Evolutionary conservation across 108 stramenopile species (phyloP).

Genomic region (Phaeodactylum tricornutum): DNA sequence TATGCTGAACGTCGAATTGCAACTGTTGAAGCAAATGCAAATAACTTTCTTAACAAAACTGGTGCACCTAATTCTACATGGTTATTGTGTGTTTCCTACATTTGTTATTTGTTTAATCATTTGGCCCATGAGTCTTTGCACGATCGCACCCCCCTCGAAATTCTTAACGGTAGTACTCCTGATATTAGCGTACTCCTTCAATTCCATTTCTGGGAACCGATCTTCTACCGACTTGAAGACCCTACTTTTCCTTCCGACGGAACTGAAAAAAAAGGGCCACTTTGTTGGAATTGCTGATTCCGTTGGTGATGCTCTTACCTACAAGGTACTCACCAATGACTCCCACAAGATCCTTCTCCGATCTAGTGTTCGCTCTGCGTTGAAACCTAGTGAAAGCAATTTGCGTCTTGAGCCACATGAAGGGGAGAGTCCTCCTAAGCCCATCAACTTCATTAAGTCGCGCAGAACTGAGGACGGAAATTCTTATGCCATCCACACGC

Average conservation of each 20-base stretch:
- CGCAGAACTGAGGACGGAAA: too few species aligned
- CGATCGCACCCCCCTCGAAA: slow-evolving; percentile 6
- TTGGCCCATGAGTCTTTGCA: slow-evolving; percentile 2
- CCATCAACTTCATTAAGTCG: too few species aligned
- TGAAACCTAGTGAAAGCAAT: too few species aligned
- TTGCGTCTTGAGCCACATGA: too few species aligned
- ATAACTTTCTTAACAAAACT: slow-evolving; percentile 12
- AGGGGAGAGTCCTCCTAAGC: too few species aligned
- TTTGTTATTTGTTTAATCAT: slow-evolving; percentile 12
- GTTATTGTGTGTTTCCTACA: slow-evolving; percentile 9
- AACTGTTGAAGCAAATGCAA: slow-evolving; percentile 6
- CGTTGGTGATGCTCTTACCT: slow-evolving; percentile 20
- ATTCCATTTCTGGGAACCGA: slow-evolving; percentile 14
- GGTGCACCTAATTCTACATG: slow-evolving; percentile 13
- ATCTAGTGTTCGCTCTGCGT: too few species aligned
- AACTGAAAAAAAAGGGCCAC: too few species aligned
- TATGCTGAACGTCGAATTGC: slow-evolving; percentile 13
- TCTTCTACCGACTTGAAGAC: slow-evolving; percentile 4
- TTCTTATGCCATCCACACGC: too few species aligned
- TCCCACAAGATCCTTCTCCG: too few species aligned
- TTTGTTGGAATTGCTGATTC: slow-evolving; percentile 22
- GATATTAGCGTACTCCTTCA: slow-evolving; percentile 14
- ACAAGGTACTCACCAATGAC: too few species aligned
- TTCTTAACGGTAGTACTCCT: slow-evolving; percentile 2
- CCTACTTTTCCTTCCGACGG: neutral